Base-by-base conservation (phyloP, 371 early-diverging fungal species). In the Mortierella sp. region DNA sequence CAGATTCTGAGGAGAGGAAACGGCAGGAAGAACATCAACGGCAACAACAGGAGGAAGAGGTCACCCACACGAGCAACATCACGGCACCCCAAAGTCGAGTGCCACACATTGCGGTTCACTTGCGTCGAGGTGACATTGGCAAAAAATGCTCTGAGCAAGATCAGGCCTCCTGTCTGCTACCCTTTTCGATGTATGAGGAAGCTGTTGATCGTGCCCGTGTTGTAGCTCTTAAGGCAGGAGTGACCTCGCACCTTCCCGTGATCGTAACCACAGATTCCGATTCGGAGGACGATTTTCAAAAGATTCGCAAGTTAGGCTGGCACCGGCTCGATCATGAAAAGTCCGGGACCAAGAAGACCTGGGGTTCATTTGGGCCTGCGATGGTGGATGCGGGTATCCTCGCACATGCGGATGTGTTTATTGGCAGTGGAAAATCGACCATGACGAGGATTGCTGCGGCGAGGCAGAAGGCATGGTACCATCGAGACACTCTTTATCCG, bases 311-410 rank as follows among this genome's bases (percentile, higher is more conserved):
- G 0, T n/a, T 56, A 0, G 69, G 62, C 4, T 69, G 69, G 69
- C 61, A 69, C 24, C 37, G 44, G 17, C 26, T 69, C 23, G 62
- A 69, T 23, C 61, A 69, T 51, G 11, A 37, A 5, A 19, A 23
- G 24, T 32, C 47, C 11, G 46, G 41, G 6, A 56, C 69, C 4
- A 30, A 5, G 4, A 27, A 26, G 28, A 19, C 32, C 4, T 54
- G 61, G 41, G 62, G 61, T 3, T 30, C 62, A 6, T 69, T 69
- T 50, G 69, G 62, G 0, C 69, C 69, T 7, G 69, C 69, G 0
- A 28, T 69, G 52, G 32, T 56, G 4, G 69, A 69, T 44, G 50
- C 61, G 2, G 61, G 56, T 9, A 30, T 69, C 17, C 28, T 69
- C 46, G 69, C 69, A 2, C 51, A 60, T 41, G 61, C 69, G 1